Evolutionary conservation across 805 yeast species (phyloP), one percentile per base, ranked within the genome.

Genomic region (Lipomyces yamanashiensis): DNA sequence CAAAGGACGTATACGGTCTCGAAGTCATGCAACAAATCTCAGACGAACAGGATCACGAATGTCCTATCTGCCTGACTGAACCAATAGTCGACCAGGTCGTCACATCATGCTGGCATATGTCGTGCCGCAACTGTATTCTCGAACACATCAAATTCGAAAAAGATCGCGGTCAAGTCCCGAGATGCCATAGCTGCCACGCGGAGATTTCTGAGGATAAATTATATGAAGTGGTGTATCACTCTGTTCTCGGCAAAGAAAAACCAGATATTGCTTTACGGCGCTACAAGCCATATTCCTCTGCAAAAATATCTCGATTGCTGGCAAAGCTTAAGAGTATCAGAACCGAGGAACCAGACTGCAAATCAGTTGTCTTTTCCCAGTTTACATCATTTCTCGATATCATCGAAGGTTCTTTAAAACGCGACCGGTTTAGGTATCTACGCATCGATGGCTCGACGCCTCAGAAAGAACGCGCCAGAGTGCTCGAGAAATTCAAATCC

Each of bases 341-440:
- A 61, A 84, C 81, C 33, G 84, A 83, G 15, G 79, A 83, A 8
- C 84, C 87, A 0, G 85, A 85, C 15, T 90, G 87, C 62, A 91
- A 89, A 71, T 85, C 89, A 2, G 92, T 93, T 55, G 92, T 93
- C 0, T 93, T 93, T 72, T 91, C 97, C 1, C 98, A 93, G 70
- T 92, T 92, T 71, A 89, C 97, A 0, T 82, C 90, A 0, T 93
- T 85, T 71, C 74, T 92, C 64, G 97, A 91, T 73, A 77, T 90
- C 9, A 84, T 92, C 58, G 88, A 88, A 69, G 74, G 72, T 19
- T 95, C 87, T 67, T 74, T 92, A 2, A 76, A 76, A 4, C 75
- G 74, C 2, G 75, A 78, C 7, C 86, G 85, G 1, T 82, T 89
- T 62, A 74, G 76, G 0, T 82, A 87, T 2, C 81, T 83, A 61